Conservation (phyloP, 1,284 basidiomycete genomes). For the Cutaneotrichosporon mucoides region DNA sequence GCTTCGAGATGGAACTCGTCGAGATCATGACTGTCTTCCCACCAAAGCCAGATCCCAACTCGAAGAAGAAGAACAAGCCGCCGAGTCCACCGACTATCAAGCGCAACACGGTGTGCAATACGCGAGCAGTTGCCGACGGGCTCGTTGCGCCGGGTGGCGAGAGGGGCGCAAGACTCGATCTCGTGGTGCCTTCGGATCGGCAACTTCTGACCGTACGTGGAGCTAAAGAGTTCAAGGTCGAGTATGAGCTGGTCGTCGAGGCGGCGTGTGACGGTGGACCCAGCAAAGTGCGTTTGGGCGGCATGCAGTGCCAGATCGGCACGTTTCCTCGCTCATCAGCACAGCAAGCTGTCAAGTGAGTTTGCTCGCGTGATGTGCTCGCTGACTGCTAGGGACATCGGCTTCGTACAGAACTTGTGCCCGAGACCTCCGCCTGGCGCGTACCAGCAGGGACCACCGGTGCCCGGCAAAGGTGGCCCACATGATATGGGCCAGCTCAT, state of each 20-base stretch:
- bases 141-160: constrained; percentile 65
- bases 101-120: constrained; percentile 1
- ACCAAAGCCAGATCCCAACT: constrained; percentile 26
- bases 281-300: constrained; percentile 61
- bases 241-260: constrained; percentile 68
- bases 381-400: constrained; percentile 37
- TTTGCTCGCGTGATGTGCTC: not conserved
- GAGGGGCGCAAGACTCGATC: constrained; percentile 64
- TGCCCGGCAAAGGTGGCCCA: not conserved
- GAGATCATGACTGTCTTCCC: constrained; percentile 58
- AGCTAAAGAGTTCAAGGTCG: constrained; percentile 74
- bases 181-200: constrained; percentile 64
- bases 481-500: not conserved
- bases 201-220: constrained; percentile 69
- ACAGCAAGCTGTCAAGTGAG: constrained; percentile 43
- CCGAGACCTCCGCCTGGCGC: constrained; percentile 13
- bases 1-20: constrained; percentile 71
- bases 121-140: constrained; percentile 50
- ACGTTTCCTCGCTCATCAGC: constrained; percentile 32
- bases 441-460: not conserved
- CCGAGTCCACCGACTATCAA: constrained; percentile 57
- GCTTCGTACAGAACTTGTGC: constrained; percentile 40
- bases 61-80: constrained; percentile 55
- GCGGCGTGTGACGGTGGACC: constrained; percentile 64
- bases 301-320: constrained; percentile 54